Conservation (phyloP, 768 basidiomycete species). For the Nidula microcarpa region DNA sequence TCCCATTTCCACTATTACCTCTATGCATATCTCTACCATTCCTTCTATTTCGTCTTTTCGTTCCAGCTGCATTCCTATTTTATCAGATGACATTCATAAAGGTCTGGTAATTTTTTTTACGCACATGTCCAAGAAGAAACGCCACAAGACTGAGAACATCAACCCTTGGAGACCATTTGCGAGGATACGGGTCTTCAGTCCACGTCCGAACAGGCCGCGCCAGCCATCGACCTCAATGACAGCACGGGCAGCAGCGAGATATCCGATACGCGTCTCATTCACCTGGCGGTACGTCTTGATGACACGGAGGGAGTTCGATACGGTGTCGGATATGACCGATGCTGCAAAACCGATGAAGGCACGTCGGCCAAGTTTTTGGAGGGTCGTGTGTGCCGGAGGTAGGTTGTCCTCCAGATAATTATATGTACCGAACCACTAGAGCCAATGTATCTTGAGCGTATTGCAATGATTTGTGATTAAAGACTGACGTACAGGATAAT, state of each 20-base stretch:
- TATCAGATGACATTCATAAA: not conserved
- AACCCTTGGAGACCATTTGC: conserved; percentile 91
- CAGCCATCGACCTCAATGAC: conserved; percentile 77
- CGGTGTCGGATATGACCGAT: conserved; percentile 79
- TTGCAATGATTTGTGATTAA: not conserved
- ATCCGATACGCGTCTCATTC: conserved; percentile 76
- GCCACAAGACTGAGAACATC: conserved; percentile 92
- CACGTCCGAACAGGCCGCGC: conserved; percentile 82
- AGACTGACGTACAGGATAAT: conserved; percentile 61
- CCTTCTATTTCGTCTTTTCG: conserved; percentile 15
- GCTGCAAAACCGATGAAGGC: conserved; percentile 92
- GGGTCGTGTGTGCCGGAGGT: conserved; percentile 47
- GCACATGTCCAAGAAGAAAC: conserved; percentile 84
- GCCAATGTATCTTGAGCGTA: not conserved
- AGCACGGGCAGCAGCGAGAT: conserved; percentile 70
- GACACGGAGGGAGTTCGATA: conserved; percentile 87
- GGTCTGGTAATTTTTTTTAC: conserved; percentile 20
- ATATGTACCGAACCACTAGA: conserved; percentile 81
- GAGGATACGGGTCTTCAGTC: conserved; percentile 83
- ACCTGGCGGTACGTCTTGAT: conserved; percentile 97
- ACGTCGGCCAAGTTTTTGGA: conserved; percentile 67
- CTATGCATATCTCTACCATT: not conserved
- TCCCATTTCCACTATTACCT: not conserved
- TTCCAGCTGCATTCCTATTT: conserved; percentile 14
- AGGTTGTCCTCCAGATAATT: conserved; percentile 70